phyloP scores from a whole-genome alignment of 306 rosid genomes.

The Neltuma alba region DNA sequence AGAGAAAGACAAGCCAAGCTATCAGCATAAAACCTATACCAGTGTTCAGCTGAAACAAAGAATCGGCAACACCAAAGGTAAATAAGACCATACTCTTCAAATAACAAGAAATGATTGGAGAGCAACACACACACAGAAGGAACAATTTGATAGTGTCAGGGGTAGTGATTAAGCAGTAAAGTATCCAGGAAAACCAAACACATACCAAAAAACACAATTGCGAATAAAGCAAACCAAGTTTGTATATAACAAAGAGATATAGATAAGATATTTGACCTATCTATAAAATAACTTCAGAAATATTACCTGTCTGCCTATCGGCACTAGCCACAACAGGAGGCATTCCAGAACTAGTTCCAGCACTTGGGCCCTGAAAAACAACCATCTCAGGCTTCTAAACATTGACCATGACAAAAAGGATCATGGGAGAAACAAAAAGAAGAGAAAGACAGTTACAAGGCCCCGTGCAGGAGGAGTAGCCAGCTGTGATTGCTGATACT shows the following conservation, averaged over 20 bases:
- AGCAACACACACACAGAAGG: not conserved
- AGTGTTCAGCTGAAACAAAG: conserved; percentile 1
- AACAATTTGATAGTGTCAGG: not conserved
- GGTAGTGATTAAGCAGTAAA: not conserved
- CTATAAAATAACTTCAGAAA: conserved; percentile 9
- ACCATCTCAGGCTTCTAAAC: conserved; percentile 25
- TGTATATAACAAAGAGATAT: not conserved
- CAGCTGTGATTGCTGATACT: conserved; percentile 89
- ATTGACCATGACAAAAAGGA: conserved; percentile 8
- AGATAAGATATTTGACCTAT: not conserved
- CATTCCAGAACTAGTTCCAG: conserved; percentile 81
- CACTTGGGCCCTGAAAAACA: conserved; percentile 59
- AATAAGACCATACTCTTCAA: not conserved
- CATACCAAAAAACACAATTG: not conserved
- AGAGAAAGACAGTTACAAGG: conserved; percentile 41
- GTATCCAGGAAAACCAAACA: not conserved
- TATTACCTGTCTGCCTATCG: conserved; percentile 72
- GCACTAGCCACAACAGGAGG: conserved; percentile 53
- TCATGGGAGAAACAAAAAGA: conserved; percentile 25
- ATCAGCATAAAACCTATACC: conserved; percentile 9
- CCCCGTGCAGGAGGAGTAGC: conserved; percentile 79
- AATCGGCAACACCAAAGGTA: not conserved
- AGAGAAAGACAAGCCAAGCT: not conserved
- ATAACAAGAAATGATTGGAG: not conserved
- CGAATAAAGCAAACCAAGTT: not conserved